Percentiles rank a stretch among this genome's conserved stretches.
Conservation (phyloP, 1,139 yeast species). For the Diutina ranongensis region DNA sequence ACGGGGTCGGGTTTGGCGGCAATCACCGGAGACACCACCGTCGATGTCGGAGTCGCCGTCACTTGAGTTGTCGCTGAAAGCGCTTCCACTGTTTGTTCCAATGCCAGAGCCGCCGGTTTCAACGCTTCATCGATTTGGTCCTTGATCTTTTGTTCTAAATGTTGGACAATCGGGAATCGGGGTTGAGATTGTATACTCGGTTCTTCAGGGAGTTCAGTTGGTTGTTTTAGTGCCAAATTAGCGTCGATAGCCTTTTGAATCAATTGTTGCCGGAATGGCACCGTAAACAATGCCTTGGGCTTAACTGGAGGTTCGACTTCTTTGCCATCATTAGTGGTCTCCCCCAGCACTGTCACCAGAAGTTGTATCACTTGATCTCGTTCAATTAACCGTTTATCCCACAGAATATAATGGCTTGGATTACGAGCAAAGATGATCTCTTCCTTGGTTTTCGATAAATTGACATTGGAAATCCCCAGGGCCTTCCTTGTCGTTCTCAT, state of each 20-base stretch:
- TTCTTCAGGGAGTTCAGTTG: too few relatives aligned
- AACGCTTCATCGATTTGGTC: neutral
- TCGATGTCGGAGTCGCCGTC: neutral
- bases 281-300: neutral
- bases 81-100: neutral
- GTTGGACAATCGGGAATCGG: neutral
- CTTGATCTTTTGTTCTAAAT: neutral
- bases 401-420: constrained; percentile 24
- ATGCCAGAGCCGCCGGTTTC: neutral
- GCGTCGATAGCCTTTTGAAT: neutral
- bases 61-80: neutral
- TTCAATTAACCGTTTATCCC: constrained; percentile 24
- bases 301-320: neutral
- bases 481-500: constrained; percentile 48
- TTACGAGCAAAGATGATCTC: constrained; percentile 25
- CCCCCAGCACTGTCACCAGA: constrained; percentile 10
- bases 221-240: constrained; percentile 2
- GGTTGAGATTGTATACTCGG: too few relatives aligned
- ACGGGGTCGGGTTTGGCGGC: neutral
- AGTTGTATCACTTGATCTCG: constrained; percentile 19
- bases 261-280: constrained; percentile 8
- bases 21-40: neutral
- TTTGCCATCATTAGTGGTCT: constrained; percentile 13
- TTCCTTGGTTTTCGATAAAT: constrained; percentile 28
- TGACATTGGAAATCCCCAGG: constrained; percentile 28